phyloP scores from a whole-genome alignment of 1,284 basidiomycete genomes.

The Cystobasidium pallidum region DNA sequence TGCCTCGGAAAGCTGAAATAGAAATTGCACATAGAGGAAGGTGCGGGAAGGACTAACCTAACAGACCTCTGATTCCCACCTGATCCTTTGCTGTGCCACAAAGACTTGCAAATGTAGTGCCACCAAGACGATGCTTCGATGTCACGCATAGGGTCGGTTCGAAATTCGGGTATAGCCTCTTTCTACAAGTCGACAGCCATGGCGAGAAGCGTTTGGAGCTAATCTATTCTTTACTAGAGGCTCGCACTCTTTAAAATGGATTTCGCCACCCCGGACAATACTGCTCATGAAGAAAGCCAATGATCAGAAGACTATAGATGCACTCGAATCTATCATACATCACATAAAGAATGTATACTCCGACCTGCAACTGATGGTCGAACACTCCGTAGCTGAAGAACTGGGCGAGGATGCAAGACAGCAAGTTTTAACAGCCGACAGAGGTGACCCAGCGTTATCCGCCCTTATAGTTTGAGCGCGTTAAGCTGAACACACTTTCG shows the following conservation, averaged over 20 bases:
- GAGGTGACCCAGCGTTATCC: slow-evolving; percentile 57
- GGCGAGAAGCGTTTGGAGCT: background rate
- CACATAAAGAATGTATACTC: slow-evolving; percentile 62
- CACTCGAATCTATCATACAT: slow-evolving; percentile 51
- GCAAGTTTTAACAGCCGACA: slow-evolving; percentile 61
- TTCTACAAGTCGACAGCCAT: background rate
- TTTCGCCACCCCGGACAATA: slow-evolving; percentile 54
- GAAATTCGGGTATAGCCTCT: slow-evolving; percentile 46
- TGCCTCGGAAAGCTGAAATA: slow-evolving; percentile 41
- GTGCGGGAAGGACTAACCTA: background rate
- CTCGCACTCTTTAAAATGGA: slow-evolving; percentile 55
- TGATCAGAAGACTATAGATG: slow-evolving; percentile 51
- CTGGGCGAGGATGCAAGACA: slow-evolving; percentile 65
- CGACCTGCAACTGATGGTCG: slow-evolving; percentile 73
- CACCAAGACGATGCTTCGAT: slow-evolving; percentile 38
- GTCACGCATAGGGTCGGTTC: slow-evolving; percentile 45
- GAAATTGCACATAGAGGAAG: slow-evolving; percentile 44
- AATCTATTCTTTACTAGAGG: slow-evolving; percentile 45
- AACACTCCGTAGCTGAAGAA: slow-evolving; percentile 60
- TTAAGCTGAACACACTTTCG: background rate
- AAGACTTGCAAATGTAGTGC: slow-evolving; percentile 42
- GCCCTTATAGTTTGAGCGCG: background rate
- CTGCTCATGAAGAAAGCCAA: slow-evolving; percentile 55
- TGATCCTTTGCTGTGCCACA: background rate
- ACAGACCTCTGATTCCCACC: background rate